Conservation (phyloP, 495 filamentous ascomycete species). For the Clohesyomyces aquaticus region DNA sequence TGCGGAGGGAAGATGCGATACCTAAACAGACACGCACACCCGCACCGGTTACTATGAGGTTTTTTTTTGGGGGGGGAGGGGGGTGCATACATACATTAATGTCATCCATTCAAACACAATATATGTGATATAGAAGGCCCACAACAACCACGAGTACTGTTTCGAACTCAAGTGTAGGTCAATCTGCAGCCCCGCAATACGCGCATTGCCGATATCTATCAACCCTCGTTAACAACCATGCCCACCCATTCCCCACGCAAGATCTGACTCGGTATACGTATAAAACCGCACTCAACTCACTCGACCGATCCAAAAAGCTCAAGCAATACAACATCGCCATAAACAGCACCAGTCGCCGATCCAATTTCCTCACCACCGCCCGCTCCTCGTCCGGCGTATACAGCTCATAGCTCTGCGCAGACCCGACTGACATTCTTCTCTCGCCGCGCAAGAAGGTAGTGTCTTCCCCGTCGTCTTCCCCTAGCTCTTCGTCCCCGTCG, state of each 20-base stretch:
- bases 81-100: constrained; percentile 51
- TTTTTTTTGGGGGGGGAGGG: constrained; percentile 37
- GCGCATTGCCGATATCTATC: constrained; percentile 54
- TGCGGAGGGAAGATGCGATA: constrained; percentile 55
- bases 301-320: constrained; percentile 77
- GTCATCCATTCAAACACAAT: constrained; percentile 79
- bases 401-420: constrained; percentile 56
- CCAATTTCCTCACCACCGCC: constrained; percentile 72
- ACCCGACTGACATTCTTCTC: constrained; percentile 18
- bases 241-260: neutral
- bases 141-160: constrained; percentile 70
- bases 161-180: constrained; percentile 59
- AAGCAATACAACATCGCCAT: constrained; percentile 81
- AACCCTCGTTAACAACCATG: constrained; percentile 2
- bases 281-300: constrained; percentile 46
- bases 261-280: neutral
- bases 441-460: constrained; percentile 13
- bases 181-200: constrained; percentile 69
- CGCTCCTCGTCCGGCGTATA: constrained; percentile 79
- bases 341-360: constrained; percentile 75
- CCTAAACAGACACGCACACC: too few species aligned
- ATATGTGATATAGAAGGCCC: constrained; percentile 72
- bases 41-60: constrained; percentile 8
- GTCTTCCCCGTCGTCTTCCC: constrained; percentile 19
- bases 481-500: neutral